Conservation (phyloP, 2,329 filamentous ascomycete species). For the Cercospora brassicicola region DNA sequence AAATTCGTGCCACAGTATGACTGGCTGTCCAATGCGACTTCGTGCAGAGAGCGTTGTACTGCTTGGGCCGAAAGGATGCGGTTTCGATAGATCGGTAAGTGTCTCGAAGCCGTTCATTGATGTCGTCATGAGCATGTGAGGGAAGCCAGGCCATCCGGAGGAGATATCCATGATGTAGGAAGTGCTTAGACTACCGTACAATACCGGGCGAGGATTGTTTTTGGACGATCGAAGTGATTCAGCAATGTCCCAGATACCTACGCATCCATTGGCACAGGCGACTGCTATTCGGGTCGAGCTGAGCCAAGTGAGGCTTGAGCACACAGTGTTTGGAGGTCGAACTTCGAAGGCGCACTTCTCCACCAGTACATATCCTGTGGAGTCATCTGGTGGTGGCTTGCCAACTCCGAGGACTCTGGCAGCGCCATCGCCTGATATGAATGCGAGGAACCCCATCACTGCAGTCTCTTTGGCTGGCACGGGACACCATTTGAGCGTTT, state of each 20-base stretch:
- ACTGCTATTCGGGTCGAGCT: conserved; percentile 56
- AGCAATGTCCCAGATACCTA: conserved; percentile 55
- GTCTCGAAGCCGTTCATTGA: conserved; percentile 57
- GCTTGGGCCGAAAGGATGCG: conserved; percentile 44
- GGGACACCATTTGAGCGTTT: conserved; percentile 59
- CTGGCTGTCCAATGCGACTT: conserved; percentile 50
- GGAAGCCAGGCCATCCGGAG: conserved; percentile 56
- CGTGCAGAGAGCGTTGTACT: conserved; percentile 51
- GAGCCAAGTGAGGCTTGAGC: conserved; percentile 59
- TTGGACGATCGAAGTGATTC: conserved; percentile 20
- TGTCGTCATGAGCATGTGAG: conserved; percentile 54
- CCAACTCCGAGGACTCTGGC: conserved; percentile 57
- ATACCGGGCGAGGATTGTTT: conserved; percentile 41
- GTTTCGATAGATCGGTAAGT: conserved; percentile 56
- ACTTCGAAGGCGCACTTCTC: conserved; percentile 53
- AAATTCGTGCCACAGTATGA: conserved; percentile 57
- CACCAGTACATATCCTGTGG: conserved; percentile 43
- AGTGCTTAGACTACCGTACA: conserved; percentile 47
- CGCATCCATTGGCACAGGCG: conserved; percentile 57
- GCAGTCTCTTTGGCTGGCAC: conserved; percentile 38
- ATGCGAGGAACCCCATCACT: conserved; percentile 56
- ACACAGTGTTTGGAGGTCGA: conserved; percentile 54
- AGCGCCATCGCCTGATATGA: conserved; percentile 59
- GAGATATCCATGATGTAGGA: conserved; percentile 51
- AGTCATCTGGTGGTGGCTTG: conserved; percentile 23